phyloP scores from a whole-genome alignment of 2,329 filamentous ascomycete species.

The Sordariomycetes sp. region DNA sequence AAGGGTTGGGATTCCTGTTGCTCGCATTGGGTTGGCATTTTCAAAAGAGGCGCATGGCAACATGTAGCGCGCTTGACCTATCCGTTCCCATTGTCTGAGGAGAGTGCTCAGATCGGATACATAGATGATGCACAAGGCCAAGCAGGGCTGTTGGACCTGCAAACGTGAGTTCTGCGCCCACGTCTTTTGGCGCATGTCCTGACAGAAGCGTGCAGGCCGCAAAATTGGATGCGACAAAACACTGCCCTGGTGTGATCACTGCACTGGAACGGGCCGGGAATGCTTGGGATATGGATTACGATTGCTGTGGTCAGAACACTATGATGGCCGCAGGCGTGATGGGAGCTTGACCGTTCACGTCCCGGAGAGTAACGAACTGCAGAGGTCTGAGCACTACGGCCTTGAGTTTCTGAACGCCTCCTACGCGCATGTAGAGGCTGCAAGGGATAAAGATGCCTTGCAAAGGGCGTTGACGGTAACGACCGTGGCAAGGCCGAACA shows the following conservation, averaged over 20 bases:
- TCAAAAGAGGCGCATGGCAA: too few species aligned
- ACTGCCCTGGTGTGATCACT: constrained; percentile 32
- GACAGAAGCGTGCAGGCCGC: constrained; percentile 21
- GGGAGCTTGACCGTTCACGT: constrained; percentile 5
- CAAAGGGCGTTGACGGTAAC: neutral
- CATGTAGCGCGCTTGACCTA: too few species aligned
- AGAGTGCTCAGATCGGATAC: too few species aligned
- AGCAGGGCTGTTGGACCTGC: constrained; percentile 10
- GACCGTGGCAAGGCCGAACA: neutral
- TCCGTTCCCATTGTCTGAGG: too few species aligned
- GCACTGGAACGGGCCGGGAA: constrained; percentile 26
- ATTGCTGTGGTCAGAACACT: constrained; percentile 36
- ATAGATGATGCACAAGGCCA: constrained; percentile 2
- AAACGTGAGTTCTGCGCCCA: constrained; percentile 7
- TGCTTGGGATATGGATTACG: constrained; percentile 35
- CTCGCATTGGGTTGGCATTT: too few species aligned
- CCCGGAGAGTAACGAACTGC: constrained; percentile 7
- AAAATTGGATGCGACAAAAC: constrained; percentile 37
- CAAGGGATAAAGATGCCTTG: constrained; percentile 1
- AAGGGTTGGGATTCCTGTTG: too few species aligned
- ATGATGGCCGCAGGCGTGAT: constrained; percentile 29
- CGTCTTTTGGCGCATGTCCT: neutral
- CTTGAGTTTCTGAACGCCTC: constrained; percentile 29
- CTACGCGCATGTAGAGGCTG: constrained; percentile 20
- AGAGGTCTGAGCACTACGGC: constrained; percentile 18